These are phyloP conservation scores for Oenanthe sinensis DNA, from an alignment of 129 eudicot species.

Conservation along the genomic window DNA sequence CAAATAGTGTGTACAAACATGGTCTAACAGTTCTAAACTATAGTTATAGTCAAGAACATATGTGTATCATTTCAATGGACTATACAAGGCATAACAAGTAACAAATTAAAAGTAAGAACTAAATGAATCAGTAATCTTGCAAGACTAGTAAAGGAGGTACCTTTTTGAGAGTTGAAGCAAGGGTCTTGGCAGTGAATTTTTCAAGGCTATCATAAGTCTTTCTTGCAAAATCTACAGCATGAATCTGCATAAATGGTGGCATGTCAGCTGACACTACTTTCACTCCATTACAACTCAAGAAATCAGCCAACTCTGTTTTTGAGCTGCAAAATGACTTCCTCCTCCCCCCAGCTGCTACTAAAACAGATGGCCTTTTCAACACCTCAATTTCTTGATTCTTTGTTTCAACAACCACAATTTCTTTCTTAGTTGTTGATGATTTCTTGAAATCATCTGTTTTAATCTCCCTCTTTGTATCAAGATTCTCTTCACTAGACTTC, in stretches of 20 bases:
- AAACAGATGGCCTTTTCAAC: constrained; percentile 26
- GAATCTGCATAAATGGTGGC: constrained; percentile 95
- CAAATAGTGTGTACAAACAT: not conserved
- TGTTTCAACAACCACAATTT: not conserved
- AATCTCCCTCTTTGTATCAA: constrained; percentile 34
- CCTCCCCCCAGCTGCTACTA: constrained; percentile 30
- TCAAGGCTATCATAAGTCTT: constrained; percentile 86
- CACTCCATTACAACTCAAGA: constrained; percentile 66
- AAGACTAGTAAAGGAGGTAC: constrained; percentile 23
- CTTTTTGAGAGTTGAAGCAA: constrained; percentile 86
- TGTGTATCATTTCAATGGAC: not conserved
- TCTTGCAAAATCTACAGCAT: constrained; percentile 86
- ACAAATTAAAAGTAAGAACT: not conserved
- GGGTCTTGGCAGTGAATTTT: constrained; percentile 80
- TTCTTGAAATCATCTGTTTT: constrained; percentile 21
- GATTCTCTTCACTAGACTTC: constrained; percentile 13
- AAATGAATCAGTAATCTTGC: not conserved
- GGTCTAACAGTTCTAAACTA: not conserved
- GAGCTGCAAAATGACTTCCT: constrained; percentile 65
- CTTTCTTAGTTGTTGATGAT: constrained; percentile 19
- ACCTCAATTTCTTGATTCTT: constrained; percentile 11
- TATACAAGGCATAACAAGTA: not conserved
- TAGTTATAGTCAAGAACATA: not conserved
- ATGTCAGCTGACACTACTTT: constrained; percentile 85
- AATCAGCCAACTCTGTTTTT: constrained; percentile 60